Base-by-base conservation (phyloP, 1,284 basidiomycete species). In the Austroboletus niveus region DNA sequence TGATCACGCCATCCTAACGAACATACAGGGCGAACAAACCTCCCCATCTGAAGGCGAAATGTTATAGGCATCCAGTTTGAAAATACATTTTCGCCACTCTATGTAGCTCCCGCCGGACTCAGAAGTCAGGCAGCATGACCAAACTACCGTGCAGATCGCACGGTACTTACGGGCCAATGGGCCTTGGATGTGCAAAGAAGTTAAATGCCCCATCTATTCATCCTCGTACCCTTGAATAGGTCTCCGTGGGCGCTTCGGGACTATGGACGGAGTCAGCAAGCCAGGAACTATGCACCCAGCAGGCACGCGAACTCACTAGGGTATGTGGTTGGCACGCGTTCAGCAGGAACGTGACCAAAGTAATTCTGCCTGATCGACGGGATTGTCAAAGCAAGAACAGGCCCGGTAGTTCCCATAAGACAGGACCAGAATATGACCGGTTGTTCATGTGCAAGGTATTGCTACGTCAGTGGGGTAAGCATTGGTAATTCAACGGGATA, bases 361-460 rank as follows among this genome's bases (percentile, higher is more conserved):
- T 79, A 73, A 51, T 78, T 72, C 64, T 77, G 82, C 53, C 93
- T 85, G 60, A 96, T 80, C 8, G 89, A 85, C 11, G 94, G 94
- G 11, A 97, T 82, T 43, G 79, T 75, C 39, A 92, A 60, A 45
- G 89, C 88, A 67, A 92, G 74, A 27, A 87, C 70, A 12, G 94
- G 94, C 3, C 94, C 94, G 70, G 81, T 75, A 48, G 74, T 65
- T 42, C 94, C 94, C 54, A 97, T 72, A 48, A 85, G 71, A 66
- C 88, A 78, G 8, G 93, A 91, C 75, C 86, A 97, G 77, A 96
- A 95, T 70, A 97, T 83, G 64, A 92, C 89, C 35, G 94, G 94
- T 62, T 85, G 85, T 74, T 97, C 94, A 75, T 98, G 95, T 35
- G 94, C 92, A 64, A 87, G 82, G 55, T 88, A 84, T 80, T 80